phyloP scores from a whole-genome alignment of 805 yeast genomes.

The Candida caryicola region DNA sequence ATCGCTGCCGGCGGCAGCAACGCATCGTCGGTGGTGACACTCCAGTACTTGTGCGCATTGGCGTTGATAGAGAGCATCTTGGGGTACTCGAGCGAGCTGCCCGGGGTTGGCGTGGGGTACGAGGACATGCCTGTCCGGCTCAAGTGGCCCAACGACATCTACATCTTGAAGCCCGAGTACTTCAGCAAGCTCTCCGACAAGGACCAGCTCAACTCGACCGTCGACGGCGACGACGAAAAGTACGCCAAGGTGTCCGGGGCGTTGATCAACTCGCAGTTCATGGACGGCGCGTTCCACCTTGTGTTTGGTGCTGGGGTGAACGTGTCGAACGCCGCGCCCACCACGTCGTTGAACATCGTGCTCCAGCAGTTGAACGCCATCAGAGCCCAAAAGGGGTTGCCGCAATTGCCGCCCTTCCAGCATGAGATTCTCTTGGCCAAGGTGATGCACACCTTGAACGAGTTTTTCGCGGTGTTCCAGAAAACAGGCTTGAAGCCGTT shows the following conservation, averaged over 20 bases:
- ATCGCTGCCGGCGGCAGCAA: conserved; percentile 36
- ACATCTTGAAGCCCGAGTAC: conserved; percentile 65
- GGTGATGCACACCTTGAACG: conserved; percentile 62
- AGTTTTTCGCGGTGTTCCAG: conserved; percentile 56
- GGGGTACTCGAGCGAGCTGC: conserved; percentile 45
- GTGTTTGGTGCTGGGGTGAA: conserved; percentile 89
- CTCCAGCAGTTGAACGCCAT: conserved; percentile 58
- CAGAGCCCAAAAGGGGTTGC: conserved; percentile 41
- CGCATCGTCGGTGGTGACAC: conserved; percentile 58
- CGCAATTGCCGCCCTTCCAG: conserved; percentile 44
- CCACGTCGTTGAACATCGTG: conserved; percentile 79
- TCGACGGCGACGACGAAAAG: conserved; percentile 57
- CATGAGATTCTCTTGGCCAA: conserved; percentile 62
- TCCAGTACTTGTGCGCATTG: conserved; percentile 80
- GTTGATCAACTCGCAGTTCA: conserved; percentile 71
- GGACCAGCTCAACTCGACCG: conserved; percentile 31
- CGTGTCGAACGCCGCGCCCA: conserved; percentile 81
- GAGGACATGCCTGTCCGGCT: conserved; percentile 74
- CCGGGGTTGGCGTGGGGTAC: conserved; percentile 51
- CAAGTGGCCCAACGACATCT: conserved; percentile 97
- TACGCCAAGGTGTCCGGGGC: conserved; percentile 82
- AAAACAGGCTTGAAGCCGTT: conserved; percentile 66
- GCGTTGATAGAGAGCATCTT: conserved; percentile 79
- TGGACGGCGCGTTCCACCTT: conserved; percentile 57
- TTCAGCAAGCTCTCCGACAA: conserved; percentile 30